Base-by-base conservation (phyloP, 1,284 basidiomycete genomes). In the Cutaneotrichosporon spelunceum region DNA sequence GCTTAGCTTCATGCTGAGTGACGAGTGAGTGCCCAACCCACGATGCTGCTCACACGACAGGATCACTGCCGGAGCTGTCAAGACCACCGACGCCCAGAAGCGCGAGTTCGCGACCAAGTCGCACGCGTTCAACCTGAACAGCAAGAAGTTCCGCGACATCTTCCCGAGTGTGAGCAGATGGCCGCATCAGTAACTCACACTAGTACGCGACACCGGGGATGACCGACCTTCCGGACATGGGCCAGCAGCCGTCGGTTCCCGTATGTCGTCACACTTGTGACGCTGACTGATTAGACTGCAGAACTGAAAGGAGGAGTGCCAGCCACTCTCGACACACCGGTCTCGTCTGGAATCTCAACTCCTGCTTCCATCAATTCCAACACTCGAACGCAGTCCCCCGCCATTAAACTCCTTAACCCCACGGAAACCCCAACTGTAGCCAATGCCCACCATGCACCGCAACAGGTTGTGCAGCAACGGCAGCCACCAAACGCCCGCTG, bases 1-100 rank as follows among this genome's bases (percentile, higher is more conserved):
- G 24, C 82, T 96, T 48, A 93, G 91, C 7, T 97, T 97, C 81
- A 96, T 96, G 94, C 84, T 94, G 58, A 88, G 90, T 2, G 92
- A 97, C 71, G 93, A 97, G 81, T 79, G 53, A 63, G 74, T 66
- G 0, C 2, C n/a, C 7, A 34, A 1, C 5, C 24, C 36, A 2
- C 5, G 24, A 30, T 45, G 2, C 8, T 8, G 10, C 48, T 50
- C 11, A 50, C 48, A 5, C 6, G n/a, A 27, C 56, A 79, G 77
- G 58, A 93, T 96, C 85, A 97, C 93, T 0, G 94, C 93, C 0
- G 93, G 93, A 13, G 91, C 90, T 1, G 86, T 95, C 49, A 90
- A 85, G 19, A 88, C 90, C 0, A 85, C 87, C n/a, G 86, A 88
- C 53, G 81, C 83, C 5, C 89, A 95, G 72, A 93, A 93, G 78